phyloP scores from a whole-genome alignment of 192 early-diverging fungal genomes.

The Coemansia sp. region DNA sequence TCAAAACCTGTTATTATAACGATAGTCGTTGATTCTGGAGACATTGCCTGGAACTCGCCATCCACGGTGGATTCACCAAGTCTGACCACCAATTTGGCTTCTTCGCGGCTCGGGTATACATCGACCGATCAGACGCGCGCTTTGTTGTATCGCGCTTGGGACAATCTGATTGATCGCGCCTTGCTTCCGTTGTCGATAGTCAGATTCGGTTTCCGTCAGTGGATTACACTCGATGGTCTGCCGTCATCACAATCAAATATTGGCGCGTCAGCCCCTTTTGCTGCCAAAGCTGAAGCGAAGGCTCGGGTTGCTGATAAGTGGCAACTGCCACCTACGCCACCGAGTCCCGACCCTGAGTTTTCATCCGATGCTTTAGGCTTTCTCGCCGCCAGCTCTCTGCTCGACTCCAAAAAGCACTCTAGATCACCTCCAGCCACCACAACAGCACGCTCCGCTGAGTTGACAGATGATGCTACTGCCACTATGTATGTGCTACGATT shows the following conservation, averaged over 20 bases:
- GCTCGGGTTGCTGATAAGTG: not conserved
- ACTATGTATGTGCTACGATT: conserved; percentile 12
- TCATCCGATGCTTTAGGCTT: conserved; percentile 18
- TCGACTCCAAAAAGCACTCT: conserved; percentile 2
- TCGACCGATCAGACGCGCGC: conserved; percentile 6
- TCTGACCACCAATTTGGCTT: not conserved
- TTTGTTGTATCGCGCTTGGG: conserved; percentile 35
- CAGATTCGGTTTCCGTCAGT: conserved; percentile 49
- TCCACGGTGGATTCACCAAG: not conserved
- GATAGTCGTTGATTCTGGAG: conserved; percentile 30
- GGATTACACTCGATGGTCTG: conserved; percentile 34
- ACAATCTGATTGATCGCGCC: conserved; percentile 47
- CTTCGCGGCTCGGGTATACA: not conserved
- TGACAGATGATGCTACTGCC: not conserved
- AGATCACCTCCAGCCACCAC: not conserved
- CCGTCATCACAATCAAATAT: not conserved
- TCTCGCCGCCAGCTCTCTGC: conserved; percentile 15
- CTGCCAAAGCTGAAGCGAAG: not conserved
- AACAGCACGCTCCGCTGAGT: not conserved
- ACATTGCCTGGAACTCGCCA: conserved; percentile 30
- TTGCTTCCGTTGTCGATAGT: conserved; percentile 50
- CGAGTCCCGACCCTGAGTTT: conserved; percentile 24
- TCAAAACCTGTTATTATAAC: not conserved
- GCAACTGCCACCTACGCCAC: conserved; percentile 32
- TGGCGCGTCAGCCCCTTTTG: not conserved